These are phyloP conservation scores for Suillus placidus DNA, from an alignment of 768 basidiomycete genomes.

Conservation along the genomic window DNA sequence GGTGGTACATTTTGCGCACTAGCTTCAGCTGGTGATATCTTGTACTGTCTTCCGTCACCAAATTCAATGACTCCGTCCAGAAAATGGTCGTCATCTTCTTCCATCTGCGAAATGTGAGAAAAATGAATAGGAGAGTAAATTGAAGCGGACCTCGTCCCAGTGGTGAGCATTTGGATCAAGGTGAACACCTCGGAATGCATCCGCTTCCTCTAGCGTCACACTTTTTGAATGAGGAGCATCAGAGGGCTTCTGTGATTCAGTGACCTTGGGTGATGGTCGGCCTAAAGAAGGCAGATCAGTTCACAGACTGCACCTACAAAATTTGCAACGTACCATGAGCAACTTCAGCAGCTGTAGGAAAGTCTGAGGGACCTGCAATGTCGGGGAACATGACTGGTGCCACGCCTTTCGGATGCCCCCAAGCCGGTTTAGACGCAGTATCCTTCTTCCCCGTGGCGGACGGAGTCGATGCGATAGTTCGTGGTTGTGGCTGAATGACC, in stretches of 20 bases:
- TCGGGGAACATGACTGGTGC: constrained; percentile 41
- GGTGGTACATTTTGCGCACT: constrained; percentile 9
- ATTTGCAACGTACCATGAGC: constrained; percentile 65
- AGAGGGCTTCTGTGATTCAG: constrained; percentile 49
- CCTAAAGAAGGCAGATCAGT: background rate
- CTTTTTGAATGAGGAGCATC: constrained; percentile 53
- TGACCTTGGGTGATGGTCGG: constrained; percentile 23
- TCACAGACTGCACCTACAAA: constrained; percentile 9
- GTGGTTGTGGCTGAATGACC: constrained; percentile 67
- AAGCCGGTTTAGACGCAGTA: constrained; percentile 56
- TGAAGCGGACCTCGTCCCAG: constrained; percentile 89
- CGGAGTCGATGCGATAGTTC: constrained; percentile 36
- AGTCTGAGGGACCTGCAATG: constrained; percentile 61
- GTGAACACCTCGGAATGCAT: constrained; percentile 93
- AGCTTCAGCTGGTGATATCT: constrained; percentile 57
- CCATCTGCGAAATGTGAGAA: constrained; percentile 56
- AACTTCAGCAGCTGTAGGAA: constrained; percentile 96
- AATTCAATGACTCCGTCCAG: constrained; percentile 92
- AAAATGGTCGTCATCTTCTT: constrained; percentile 92
- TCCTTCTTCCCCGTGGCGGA: constrained; percentile 40
- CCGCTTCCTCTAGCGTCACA: constrained; percentile 80
- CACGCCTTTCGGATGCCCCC: constrained; percentile 63
- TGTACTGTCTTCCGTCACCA: constrained; percentile 92
- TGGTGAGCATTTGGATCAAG: constrained; percentile 92
- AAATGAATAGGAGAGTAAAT: constrained; percentile 11